phyloP scores from a whole-genome alignment of 306 rosid genomes.

The Casuarina glauca region DNA sequence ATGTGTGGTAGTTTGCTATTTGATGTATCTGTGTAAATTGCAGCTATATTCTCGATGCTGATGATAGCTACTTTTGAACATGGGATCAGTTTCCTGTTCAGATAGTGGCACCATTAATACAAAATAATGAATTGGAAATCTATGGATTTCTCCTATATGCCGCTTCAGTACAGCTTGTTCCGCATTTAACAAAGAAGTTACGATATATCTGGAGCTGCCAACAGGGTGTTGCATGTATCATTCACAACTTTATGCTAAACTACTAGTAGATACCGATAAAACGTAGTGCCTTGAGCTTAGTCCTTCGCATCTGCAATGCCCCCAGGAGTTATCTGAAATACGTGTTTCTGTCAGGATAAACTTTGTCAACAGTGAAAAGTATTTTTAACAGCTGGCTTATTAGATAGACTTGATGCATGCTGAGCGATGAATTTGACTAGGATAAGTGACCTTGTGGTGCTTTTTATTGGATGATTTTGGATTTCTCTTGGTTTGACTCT shows the following conservation, averaged over 20 bases:
- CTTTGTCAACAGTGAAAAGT: constrained; percentile 15
- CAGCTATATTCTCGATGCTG: not conserved
- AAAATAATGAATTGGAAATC: not conserved
- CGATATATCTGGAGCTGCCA: not conserved
- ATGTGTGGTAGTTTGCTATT: constrained; percentile 5
- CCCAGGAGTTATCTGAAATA: constrained; percentile 92
- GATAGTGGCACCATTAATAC: not conserved
- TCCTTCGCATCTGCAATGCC: constrained; percentile 95
- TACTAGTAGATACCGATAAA: constrained; percentile 29
- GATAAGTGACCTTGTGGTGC: not conserved
- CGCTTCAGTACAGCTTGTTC: not conserved
- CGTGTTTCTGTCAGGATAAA: constrained; percentile 60
- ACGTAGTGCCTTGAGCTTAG: constrained; percentile 33
- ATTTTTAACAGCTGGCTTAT: not conserved
- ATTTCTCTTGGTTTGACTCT: not conserved
- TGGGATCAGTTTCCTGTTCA: constrained; percentile 2
- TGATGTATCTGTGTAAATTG: not conserved
- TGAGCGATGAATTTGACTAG: not conserved
- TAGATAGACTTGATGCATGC: not conserved
- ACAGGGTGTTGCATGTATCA: not conserved
- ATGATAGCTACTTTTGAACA: not conserved
- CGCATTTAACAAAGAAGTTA: not conserved
- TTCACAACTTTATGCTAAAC: constrained; percentile 11
- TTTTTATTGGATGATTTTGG: not conserved
- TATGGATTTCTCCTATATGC: not conserved